Base-by-base conservation (phyloP, 2,329 filamentous ascomycete genomes). In the Clarireedia paspali region DNA sequence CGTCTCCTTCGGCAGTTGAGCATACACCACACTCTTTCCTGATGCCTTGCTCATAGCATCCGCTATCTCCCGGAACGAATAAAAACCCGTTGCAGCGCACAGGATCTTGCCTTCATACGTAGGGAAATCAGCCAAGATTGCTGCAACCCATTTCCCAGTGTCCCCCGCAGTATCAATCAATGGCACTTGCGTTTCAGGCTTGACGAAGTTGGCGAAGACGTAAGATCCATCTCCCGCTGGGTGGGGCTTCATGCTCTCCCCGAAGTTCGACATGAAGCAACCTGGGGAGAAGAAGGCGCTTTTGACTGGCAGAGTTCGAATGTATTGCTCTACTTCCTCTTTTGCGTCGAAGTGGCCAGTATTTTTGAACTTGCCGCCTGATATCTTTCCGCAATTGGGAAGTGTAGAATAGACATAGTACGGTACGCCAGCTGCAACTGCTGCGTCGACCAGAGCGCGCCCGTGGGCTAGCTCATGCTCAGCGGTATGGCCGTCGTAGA, bases 261-360 rank as follows among this genome's bases (percentile, higher is more conserved):
- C 3, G 23, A 61, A 60, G 14, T 61, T 62, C 47, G 59, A 55
- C 60, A 79, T 78, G 56, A 77, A 80, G 15, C 66, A 69, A 0
- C 69, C 76, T 0, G 75, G 74, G 0, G 70, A 66, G 55, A 75
- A 72, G 63, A 78, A 79, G 0, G 77, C 70, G 42, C 70, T 71
- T 6, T 71, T 71, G 4, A 80, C 67, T 0, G 70, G 70, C 1
- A 76, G 62, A 0, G 59, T 57, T 14, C 74, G 73, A 10, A 68
- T 66, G 3, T 65, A 66, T 24, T 67, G 58, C 46, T 74, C 71
- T 6, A 71, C 66, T 1, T 55, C 61, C 0, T 62, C 55, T 60
- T 74, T 73, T 20, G 67, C 69, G 14, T 38, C n/a, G 44, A 60
- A 74, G 40, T 71, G 50, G 14, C 49, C 23, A n/a, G 75, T 70